Conservation (phyloP, 192 early-diverging fungal genomes). For the Jimgerdemannia flammicorona region DNA sequence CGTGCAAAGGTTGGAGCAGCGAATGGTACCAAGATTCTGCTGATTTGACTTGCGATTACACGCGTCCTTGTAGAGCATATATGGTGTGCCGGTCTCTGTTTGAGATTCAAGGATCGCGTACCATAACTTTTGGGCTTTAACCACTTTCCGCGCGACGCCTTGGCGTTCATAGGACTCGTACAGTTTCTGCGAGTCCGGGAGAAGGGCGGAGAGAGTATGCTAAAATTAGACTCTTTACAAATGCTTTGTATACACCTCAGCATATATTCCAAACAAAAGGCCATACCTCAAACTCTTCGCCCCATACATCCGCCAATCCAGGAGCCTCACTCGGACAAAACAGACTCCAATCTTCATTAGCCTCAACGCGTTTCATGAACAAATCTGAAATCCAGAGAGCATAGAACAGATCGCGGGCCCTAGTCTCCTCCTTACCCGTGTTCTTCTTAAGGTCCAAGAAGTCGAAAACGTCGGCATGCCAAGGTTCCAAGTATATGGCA, state of each 20-base stretch:
- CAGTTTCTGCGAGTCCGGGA: constrained; percentile 33
- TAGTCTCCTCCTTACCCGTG: constrained; percentile 95
- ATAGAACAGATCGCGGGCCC: constrained; percentile 97
- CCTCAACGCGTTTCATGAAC: constrained; percentile 97
- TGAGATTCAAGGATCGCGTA: constrained; percentile 93
- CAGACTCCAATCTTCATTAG: constrained; percentile 89
- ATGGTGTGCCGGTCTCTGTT: constrained; percentile 96
- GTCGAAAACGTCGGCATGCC: constrained; percentile 97
- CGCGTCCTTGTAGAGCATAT: constrained; percentile 99
- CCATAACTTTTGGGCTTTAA: constrained; percentile 99
- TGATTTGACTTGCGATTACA: constrained; percentile 99
- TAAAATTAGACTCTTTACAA: constrained; percentile 3
- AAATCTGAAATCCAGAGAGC: constrained; percentile 97
- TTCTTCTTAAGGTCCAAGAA: constrained; percentile 97
- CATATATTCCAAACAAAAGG: background rate
- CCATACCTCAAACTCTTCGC: constrained; percentile 80
- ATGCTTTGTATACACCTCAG: background rate
- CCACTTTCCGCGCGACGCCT: constrained; percentile 81
- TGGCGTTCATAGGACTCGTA: constrained; percentile 83
- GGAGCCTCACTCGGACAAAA: constrained; percentile 95
- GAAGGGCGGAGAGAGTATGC: constrained; percentile 5
- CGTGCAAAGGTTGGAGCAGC: constrained; percentile 97
- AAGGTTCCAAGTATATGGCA: constrained; percentile 98
- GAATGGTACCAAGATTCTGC: constrained; percentile 98
- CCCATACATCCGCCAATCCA: constrained; percentile 88